These are phyloP conservation scores for Copromyces sp. DNA, from an alignment of 495 filamentous ascomycete species.

Conservation along the genomic window DNA sequence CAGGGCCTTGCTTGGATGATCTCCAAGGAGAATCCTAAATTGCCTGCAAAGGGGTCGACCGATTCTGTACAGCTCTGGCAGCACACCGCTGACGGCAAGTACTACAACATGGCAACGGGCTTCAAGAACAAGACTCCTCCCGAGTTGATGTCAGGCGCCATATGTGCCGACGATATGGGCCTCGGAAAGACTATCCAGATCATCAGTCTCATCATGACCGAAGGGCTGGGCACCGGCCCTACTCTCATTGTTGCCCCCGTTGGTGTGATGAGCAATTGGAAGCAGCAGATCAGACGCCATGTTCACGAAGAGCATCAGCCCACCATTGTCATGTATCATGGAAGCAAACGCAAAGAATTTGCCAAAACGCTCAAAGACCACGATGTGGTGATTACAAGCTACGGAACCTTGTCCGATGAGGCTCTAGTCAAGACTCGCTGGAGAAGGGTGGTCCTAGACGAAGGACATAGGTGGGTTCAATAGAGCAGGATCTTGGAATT, in stretches of 20 bases:
- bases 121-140: constrained; percentile 50
- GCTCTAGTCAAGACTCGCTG: constrained; percentile 58
- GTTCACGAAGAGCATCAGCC: constrained; percentile 49
- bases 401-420: constrained; percentile 49
- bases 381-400: constrained; percentile 79
- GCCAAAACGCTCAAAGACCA: constrained; percentile 46
- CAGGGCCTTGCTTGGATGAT: constrained; percentile 81
- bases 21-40: constrained; percentile 57
- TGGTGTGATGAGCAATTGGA: constrained; percentile 91
- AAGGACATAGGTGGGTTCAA: constrained; percentile 49
- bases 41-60: constrained; percentile 50
- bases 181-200: constrained; percentile 87
- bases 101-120: constrained; percentile 69
- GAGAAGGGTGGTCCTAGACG: constrained; percentile 77
- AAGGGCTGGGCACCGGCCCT: constrained; percentile 34
- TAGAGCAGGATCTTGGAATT: not conserved
- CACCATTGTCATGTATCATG: constrained; percentile 68
- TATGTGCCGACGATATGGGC: constrained; percentile 92
- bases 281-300: constrained; percentile 68
- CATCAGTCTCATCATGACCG: constrained; percentile 67
- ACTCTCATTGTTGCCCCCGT: constrained; percentile 80
- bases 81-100: constrained; percentile 38
- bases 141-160: constrained; percentile 64
- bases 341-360: constrained; percentile 43
- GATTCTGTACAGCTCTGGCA: constrained; percentile 80